Evolutionary conservation across 805 yeast genomes (phyloP), one percentile per base, ranked within the genome.

Genomic region (Nakazawaea pomicola): DNA sequence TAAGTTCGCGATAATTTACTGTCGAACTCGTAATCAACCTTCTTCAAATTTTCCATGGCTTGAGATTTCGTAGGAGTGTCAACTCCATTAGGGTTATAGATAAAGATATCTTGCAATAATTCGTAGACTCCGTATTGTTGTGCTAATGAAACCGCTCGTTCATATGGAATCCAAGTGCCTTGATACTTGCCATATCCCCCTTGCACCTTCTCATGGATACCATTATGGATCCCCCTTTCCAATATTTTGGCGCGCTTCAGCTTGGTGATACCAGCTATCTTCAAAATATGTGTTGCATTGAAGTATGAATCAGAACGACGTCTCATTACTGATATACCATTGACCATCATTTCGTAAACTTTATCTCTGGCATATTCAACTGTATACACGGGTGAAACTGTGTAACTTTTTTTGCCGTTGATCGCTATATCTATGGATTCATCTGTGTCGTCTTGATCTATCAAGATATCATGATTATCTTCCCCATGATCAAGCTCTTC

Each of bases 181-280:
- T 91, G 98, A 61, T 89, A 91, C 56, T 90, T 82, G 40, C 98
- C 98, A 58, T 89, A 90, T 2, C 98, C 98, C 47, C 98, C 98
- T 61, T 90, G 98, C 17, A 90, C 88, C 59, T 91, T 91, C 54
- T 90, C 96, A 58, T 90, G 97, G 15, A 70, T 63, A 4, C 95
- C 95, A 31, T 74, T 75, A 56, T 91, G 96, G n/a, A 91, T 95
- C 48, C 90, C 96, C 53, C 83, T 79, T 58, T 90, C 98, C 51
- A 90, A 71, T 47, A 90, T 88, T 52, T 95, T 81, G 15, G 97
- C 90, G 50, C 98, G 68, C 59, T 85, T 88, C 1, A 97, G 96
- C 62, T 90, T 90, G 46, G 96, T 95, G 59, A 89, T 89, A 57
- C 85, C 82, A 35, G 97, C 96, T 32, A 91, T 90, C 60, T 91